Percentiles rank a stretch among this genome's conserved stretches.
These are phyloP conservation scores for Silene vulgaris DNA, from an alignment of 179 eudicot species.

Conservation along the genomic window DNA sequence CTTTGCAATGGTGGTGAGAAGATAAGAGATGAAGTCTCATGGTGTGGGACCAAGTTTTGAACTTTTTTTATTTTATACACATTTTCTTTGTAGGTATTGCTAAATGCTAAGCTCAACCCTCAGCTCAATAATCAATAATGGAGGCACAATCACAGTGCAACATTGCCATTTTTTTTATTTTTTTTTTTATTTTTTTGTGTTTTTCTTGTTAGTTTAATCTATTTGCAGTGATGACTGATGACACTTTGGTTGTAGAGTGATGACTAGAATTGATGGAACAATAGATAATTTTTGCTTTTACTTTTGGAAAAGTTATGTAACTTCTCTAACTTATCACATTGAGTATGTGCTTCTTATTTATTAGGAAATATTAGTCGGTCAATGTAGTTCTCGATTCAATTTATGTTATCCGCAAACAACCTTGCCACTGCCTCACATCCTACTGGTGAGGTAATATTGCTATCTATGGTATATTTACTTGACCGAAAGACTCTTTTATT, in stretches of 20 bases:
- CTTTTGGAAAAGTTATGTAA: too few species aligned
- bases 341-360: too few species aligned
- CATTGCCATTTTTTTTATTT: not conserved
- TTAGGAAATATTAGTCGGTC: too few species aligned
- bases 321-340: too few species aligned
- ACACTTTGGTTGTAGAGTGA: not conserved
- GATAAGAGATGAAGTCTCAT: conserved; percentile 26
- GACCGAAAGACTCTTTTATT: not conserved
- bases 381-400: too few species aligned
- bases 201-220: not conserved
- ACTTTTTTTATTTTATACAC: not conserved
- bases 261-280: not conserved
- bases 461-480: not conserved
- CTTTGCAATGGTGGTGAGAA: conserved; percentile 28
- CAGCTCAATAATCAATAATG: conserved; percentile 25
- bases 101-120: not conserved
- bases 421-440: not conserved
- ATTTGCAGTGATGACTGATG: not conserved
- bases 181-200: not conserved
- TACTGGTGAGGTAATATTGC: not conserved
- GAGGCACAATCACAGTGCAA: conserved; percentile 16
- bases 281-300: too few species aligned
- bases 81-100: not conserved
- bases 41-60: conserved; percentile 12
- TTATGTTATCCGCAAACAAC: too few species aligned